phyloP scores from a whole-genome alignment of 495 filamentous ascomycete species.

The Aspergillus saccharolyticus region DNA sequence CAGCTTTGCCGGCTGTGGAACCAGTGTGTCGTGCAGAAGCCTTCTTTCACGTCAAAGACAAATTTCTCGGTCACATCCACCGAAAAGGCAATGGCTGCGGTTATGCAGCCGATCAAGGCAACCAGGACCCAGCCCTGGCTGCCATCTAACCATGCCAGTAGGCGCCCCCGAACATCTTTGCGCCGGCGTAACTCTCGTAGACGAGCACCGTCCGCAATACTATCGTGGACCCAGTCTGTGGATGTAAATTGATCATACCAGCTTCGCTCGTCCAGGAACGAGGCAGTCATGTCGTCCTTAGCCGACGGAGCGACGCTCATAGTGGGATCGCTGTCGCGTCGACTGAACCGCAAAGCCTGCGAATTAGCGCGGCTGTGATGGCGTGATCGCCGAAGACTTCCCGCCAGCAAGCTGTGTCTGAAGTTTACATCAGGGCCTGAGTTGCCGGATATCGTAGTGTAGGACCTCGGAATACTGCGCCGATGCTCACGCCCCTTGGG shows the following conservation, averaged over 20 bases:
- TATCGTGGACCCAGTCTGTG: conserved; percentile 98
- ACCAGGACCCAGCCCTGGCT: conserved; percentile 94
- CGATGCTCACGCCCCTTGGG: conserved; percentile 17
- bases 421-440: conserved; percentile 29
- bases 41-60: conserved; percentile 86
- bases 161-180: conserved; percentile 77
- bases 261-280: conserved; percentile 74
- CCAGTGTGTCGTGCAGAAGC: conserved; percentile 72
- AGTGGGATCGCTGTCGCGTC: conserved; percentile 29
- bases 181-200: conserved; percentile 75
- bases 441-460: conserved; percentile 33
- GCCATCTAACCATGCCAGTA: conserved; percentile 75
- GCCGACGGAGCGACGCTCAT: conserved; percentile 50
- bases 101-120: conserved; percentile 82
- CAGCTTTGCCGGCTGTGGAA: conserved; percentile 70
- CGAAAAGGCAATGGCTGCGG: conserved; percentile 79
- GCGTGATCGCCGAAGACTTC: conserved; percentile 48
- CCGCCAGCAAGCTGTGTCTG: conserved; percentile 28
- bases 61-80: conserved; percentile 81
- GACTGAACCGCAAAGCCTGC: conserved; percentile 50
- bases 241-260: conserved; percentile 99
- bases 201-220: conserved; percentile 88
- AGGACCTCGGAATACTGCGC: conserved; percentile 32
- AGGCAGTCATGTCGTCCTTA: conserved; percentile 47
- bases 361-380: conserved; percentile 66